Evolutionary conservation across 345 rosid genomes (phyloP).

Genomic region (Isatis tinctoria): DNA sequence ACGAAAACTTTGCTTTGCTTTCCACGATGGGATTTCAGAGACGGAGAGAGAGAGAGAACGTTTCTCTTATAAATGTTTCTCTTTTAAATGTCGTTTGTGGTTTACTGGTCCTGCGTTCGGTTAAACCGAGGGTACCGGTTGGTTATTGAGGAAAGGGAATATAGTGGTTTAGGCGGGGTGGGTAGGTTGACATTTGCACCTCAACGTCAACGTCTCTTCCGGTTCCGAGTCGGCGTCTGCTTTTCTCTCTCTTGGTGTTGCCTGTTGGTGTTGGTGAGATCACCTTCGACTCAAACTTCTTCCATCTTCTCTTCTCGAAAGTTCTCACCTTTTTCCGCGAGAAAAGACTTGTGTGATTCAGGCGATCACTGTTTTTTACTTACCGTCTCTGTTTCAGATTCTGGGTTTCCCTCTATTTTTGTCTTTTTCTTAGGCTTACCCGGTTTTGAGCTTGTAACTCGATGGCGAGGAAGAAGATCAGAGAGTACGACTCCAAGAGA

Average conservation of each 20-base stretch:
- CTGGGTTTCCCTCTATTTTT: not conserved
- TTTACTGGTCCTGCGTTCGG: not conserved
- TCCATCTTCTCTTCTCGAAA: conserved; percentile 23
- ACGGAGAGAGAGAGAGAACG: too few species aligned
- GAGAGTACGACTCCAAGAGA: conserved; percentile 83
- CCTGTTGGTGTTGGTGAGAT: conserved; percentile 10
- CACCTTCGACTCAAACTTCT: not conserved
- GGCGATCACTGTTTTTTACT: not conserved
- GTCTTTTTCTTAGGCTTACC: not conserved
- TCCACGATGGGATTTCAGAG: too few species aligned
- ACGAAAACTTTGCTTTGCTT: too few species aligned
- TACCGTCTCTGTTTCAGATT: conserved; percentile 12
- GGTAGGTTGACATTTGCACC: conserved; percentile 14
- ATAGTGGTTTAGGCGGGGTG: conserved; percentile 12
- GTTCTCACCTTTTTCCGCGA: conserved; percentile 5
- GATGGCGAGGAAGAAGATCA: conserved; percentile 92
- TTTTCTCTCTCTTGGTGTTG: not conserved
- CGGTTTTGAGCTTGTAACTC: not conserved
- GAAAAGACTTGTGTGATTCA: not conserved
- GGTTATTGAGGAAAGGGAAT: conserved; percentile 3
- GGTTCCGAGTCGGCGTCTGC: conserved; percentile 24
- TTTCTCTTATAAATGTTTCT: too few species aligned
- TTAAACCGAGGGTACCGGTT: conserved; percentile 12
- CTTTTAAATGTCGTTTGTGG: not conserved
- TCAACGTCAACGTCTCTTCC: conserved; percentile 28